These are phyloP conservation scores for Solanum arcanum DNA, from an alignment of 257 asterid genomes.

Conservation along the genomic window DNA sequence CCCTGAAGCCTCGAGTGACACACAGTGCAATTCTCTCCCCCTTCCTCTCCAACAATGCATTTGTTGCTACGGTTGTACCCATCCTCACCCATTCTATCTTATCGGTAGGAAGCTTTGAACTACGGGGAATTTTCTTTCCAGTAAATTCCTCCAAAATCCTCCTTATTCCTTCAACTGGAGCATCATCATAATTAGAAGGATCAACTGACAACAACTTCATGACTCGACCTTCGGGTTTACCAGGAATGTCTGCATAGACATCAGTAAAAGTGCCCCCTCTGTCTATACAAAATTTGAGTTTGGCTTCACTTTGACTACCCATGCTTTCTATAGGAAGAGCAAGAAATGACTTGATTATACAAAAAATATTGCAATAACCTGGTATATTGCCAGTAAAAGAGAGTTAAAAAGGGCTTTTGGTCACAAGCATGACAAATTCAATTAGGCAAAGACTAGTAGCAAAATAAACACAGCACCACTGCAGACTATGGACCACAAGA, in stretches of 20 bases:
- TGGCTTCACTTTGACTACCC: constrained; percentile 52
- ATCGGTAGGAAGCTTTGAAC: constrained; percentile 75
- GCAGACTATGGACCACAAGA: background rate
- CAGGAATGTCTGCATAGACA: constrained; percentile 93
- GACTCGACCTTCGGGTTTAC: constrained; percentile 69
- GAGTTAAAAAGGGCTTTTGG: background rate
- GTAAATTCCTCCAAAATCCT: constrained; percentile 80
- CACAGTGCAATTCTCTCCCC: constrained; percentile 92
- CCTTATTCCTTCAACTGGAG: constrained; percentile 95
- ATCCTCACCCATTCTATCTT: constrained; percentile 96
- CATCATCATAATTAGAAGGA: constrained; percentile 91
- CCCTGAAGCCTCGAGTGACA: constrained; percentile 79
- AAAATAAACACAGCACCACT: background rate
- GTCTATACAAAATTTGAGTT: constrained; percentile 81
- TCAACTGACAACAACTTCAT: constrained; percentile 93
- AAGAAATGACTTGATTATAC: background rate
- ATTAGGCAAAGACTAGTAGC: background rate
- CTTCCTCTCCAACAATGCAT: constrained; percentile 84
- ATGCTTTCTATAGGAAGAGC: background rate
- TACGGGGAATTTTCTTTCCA: constrained; percentile 62
- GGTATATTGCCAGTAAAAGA: background rate
- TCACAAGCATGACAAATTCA: background rate
- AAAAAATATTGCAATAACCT: background rate
- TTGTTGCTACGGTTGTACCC: constrained; percentile 99
- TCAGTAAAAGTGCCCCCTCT: constrained; percentile 98